phyloP scores from a whole-genome alignment of 306 rosid genomes.

The Castanea sativa region DNA sequence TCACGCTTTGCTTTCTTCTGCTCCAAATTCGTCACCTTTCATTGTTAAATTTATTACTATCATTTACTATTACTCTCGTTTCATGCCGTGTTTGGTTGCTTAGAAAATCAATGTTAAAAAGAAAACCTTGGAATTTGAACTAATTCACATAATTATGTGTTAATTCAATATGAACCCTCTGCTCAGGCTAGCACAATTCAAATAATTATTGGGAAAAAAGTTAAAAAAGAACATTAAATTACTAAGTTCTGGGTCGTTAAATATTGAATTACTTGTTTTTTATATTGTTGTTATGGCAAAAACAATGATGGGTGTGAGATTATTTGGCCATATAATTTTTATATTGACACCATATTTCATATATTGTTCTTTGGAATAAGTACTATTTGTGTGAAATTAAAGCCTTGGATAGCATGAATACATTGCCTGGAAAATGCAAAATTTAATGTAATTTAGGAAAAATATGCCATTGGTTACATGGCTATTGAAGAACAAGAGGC shows the following conservation, averaged over 20 bases:
- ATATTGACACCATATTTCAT: too few relatives aligned
- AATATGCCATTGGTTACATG: background rate
- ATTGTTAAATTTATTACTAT: background rate
- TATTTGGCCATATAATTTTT: background rate
- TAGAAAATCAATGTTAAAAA: background rate
- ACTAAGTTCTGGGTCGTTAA: background rate
- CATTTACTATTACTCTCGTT: background rate
- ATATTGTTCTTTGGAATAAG: too few relatives aligned
- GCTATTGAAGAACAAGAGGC: background rate
- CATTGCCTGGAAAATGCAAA: background rate
- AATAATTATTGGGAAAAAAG: background rate
- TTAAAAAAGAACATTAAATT: background rate
- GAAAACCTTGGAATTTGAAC: background rate
- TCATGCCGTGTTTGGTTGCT: background rate
- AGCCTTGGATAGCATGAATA: background rate
- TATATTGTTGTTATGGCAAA: background rate
- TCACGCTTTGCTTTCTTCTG: constrained; percentile 3
- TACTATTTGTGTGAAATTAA: background rate
- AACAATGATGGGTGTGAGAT: background rate
- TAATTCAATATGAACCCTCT: background rate
- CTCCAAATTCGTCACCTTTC: background rate
- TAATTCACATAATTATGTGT: background rate
- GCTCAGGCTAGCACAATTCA: background rate
- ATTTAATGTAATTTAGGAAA: background rate
- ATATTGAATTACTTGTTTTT: background rate